Evolutionary conservation across 768 basidiomycete genomes (phyloP).

Genomic region (Tylopilus subfusipes): DNA sequence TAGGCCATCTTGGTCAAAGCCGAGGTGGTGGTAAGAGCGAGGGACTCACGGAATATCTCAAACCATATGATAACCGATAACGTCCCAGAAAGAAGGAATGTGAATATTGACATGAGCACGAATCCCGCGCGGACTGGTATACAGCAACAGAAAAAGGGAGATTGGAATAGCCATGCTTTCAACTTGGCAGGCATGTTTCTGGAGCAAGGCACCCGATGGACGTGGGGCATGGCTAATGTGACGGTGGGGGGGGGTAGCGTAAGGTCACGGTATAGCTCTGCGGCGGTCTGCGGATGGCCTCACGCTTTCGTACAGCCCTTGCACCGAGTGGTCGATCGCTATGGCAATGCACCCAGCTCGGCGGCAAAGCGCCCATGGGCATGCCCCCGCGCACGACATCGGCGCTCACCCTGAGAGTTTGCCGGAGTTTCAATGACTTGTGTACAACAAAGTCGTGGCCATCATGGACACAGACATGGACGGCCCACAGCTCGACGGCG

Average conservation of each 20-base stretch:
- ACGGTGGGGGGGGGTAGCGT: background rate
- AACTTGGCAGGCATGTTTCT: constrained; percentile 41
- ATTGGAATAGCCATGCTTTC: constrained; percentile 44
- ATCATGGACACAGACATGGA: constrained; percentile 11
- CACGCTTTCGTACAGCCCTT: background rate
- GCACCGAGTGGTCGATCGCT: background rate
- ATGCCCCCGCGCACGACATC: background rate
- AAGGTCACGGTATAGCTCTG: background rate
- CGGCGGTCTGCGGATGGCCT: background rate
- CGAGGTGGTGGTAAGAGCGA: background rate
- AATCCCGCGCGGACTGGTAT: constrained; percentile 63
- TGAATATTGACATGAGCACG: constrained; percentile 49
- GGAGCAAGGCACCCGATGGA: background rate
- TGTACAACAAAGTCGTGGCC: background rate
- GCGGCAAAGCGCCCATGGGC: background rate
- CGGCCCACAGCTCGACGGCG: constrained; percentile 18
- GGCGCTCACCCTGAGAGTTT: background rate
- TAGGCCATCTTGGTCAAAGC: constrained; percentile 19
- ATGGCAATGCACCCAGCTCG: background rate
- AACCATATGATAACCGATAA: constrained; percentile 59
- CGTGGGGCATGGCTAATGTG: background rate
- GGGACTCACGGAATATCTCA: constrained; percentile 52
- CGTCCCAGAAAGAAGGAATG: constrained; percentile 51
- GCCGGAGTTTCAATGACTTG: constrained; percentile 21
- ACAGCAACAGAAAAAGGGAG: constrained; percentile 59